Evolutionary conservation across 2,329 filamentous ascomycete species (phyloP).

Genomic region (Chaetomiaceae sp.): DNA sequence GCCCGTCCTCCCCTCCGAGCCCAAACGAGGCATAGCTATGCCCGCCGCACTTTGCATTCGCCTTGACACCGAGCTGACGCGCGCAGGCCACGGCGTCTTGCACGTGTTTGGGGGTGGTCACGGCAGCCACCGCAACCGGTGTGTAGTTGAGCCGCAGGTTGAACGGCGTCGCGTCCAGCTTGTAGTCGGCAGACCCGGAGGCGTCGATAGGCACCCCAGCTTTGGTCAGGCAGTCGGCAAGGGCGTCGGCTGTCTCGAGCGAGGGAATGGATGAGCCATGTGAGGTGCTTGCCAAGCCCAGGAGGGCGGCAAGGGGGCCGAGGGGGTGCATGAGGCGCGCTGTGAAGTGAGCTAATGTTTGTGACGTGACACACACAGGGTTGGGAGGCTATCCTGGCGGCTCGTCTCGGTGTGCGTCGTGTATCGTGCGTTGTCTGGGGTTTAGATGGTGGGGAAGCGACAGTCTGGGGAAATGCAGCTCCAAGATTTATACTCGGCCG

Average conservation of each 20-base stretch:
- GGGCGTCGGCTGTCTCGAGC: slow-evolving; percentile 22
- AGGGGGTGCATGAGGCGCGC: slow-evolving; percentile 14
- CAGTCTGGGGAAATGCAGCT: slow-evolving; percentile 22
- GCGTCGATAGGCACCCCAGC: slow-evolving; percentile 23
- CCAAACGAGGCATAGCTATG: slow-evolving; percentile 48
- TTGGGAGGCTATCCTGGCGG: slow-evolving; percentile 12
- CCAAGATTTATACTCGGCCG: slow-evolving; percentile 23
- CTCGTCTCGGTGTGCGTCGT: too few species aligned
- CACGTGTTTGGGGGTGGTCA: slow-evolving; percentile 39
- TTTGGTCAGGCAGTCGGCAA: slow-evolving; percentile 25
- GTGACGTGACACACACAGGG: slow-evolving; percentile 15
- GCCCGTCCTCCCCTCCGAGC: slow-evolving; percentile 44
- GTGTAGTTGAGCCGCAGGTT: slow-evolving; percentile 34
- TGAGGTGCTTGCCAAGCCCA: slow-evolving; percentile 17
- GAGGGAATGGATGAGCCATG: slow-evolving; percentile 20
- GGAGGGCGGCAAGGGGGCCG: slow-evolving; percentile 16
- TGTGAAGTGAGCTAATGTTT: too few species aligned
- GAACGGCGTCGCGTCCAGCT: slow-evolving; percentile 30
- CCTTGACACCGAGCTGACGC: slow-evolving; percentile 37
- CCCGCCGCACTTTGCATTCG: slow-evolving; percentile 46
- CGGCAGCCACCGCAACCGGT: slow-evolving; percentile 41
- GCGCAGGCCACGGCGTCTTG: slow-evolving; percentile 45
- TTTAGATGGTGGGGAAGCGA: slow-evolving; percentile 20
- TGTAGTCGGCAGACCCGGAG: slow-evolving; percentile 30
- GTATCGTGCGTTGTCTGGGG: slow-evolving; percentile 11